Percentiles rank a stretch among this genome's conserved stretches.
These are phyloP conservation scores for Aspergillus panamensis DNA, from an alignment of 495 filamentous ascomycete species.

Conservation along the genomic window DNA sequence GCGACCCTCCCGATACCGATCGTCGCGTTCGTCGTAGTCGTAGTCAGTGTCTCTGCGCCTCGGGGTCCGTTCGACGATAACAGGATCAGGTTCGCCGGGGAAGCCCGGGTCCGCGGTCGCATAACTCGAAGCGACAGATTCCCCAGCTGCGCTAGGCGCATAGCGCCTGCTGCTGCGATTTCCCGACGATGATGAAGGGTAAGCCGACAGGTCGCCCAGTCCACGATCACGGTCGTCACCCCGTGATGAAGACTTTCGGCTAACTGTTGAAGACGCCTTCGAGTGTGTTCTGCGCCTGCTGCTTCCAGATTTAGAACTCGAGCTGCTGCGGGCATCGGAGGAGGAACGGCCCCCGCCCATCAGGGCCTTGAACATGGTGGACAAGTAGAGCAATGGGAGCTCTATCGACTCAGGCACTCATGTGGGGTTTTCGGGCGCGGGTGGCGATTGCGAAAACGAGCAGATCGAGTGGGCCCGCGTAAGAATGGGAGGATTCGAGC, in stretches of 20 bases:
- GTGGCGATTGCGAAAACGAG: background rate
- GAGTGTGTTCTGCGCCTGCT: slow-evolving; percentile 35
- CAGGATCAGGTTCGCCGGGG: slow-evolving; percentile 28
- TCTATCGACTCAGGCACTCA: slow-evolving; percentile 30
- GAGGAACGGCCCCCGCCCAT: slow-evolving; percentile 43
- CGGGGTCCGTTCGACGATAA: slow-evolving; percentile 31
- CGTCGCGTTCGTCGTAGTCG: slow-evolving; percentile 16
- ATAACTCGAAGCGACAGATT: slow-evolving; percentile 52
- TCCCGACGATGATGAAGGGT: slow-evolving; percentile 30
- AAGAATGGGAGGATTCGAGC: background rate
- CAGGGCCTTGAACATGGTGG: slow-evolving; percentile 47
- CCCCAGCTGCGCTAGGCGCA: slow-evolving; percentile 37
- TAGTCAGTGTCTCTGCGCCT: slow-evolving; percentile 31
- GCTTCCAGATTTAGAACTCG: slow-evolving; percentile 31
- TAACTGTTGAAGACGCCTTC: slow-evolving; percentile 36
- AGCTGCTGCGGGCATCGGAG: slow-evolving; percentile 37
- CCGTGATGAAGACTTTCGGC: slow-evolving; percentile 51
- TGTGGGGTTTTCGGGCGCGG: slow-evolving; percentile 32
- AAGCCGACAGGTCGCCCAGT: slow-evolving; percentile 38
- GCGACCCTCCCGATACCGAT: slow-evolving; percentile 20
- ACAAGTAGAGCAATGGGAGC: slow-evolving; percentile 27
- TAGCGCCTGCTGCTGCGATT: slow-evolving; percentile 38
- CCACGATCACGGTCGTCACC: slow-evolving; percentile 54
- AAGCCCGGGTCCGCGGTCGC: slow-evolving; percentile 48
- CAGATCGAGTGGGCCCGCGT: background rate